phyloP scores from a whole-genome alignment of 2,329 filamentous ascomycete species.

The Epichloe brachyelytri region DNA sequence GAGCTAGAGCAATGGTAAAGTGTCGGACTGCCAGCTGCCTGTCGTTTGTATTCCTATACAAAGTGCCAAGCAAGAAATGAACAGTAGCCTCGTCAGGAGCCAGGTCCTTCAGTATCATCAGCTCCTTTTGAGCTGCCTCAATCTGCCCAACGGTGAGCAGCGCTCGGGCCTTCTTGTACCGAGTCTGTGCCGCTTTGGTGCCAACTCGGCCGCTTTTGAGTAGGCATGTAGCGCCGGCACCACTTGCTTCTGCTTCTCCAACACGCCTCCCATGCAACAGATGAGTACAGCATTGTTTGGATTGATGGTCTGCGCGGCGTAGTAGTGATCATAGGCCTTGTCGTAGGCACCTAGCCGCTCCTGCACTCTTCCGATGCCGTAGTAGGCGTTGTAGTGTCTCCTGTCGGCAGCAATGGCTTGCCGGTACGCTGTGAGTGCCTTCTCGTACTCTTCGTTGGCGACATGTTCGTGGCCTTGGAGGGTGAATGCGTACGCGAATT shows the following conservation, averaged over 20 bases:
- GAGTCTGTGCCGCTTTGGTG: conserved; percentile 68
- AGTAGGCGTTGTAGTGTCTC: conserved; percentile 97
- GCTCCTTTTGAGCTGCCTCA: conserved; percentile 63
- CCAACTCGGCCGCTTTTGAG: conserved; percentile 66
- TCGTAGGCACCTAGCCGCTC: conserved; percentile 86
- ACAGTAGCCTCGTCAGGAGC: conserved; percentile 93
- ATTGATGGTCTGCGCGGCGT: conserved; percentile 78
- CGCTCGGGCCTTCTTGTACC: conserved; percentile 86
- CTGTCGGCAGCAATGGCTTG: conserved; percentile 74
- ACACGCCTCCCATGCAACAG: conserved; percentile 79
- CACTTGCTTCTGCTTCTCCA: conserved; percentile 79
- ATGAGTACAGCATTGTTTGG: conserved; percentile 86
- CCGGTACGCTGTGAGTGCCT: conserved; percentile 78
- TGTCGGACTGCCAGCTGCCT: conserved; percentile 76
- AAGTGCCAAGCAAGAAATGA: conserved; percentile 82
- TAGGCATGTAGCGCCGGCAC: conserved; percentile 71
- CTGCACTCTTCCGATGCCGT: conserved; percentile 72
- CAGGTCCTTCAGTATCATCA: conserved; percentile 79
- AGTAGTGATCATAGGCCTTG: conserved; percentile 83
- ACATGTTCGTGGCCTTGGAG: conserved; percentile 93
- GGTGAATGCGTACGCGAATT: conserved; percentile 91
- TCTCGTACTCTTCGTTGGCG: conserved; percentile 93
- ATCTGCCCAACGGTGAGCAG: conserved; percentile 63
- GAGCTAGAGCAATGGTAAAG: conserved; percentile 85
- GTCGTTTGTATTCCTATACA: conserved; percentile 61